Evolutionary conservation across 768 basidiomycete genomes (phyloP), one percentile per base, ranked within the genome.

Genomic region (Boletus reticulatus): DNA sequence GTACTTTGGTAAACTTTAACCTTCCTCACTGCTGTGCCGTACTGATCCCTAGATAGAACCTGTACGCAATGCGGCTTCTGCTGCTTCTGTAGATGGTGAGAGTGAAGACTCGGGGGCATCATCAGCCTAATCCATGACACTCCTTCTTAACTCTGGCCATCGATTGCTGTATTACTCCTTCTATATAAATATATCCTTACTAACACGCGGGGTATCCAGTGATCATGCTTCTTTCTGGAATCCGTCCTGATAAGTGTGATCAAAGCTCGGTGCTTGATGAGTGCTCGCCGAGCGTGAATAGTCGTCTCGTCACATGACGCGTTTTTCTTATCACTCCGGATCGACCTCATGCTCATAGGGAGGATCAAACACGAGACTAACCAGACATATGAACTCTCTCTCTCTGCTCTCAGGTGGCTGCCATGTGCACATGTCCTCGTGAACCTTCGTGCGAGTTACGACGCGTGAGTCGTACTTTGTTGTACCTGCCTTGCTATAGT

Each of bases 1-100:
- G n/a, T 98, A 97, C 75, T 98, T 98, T 67, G 89, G 91, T 91
- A 63, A 56, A 76, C 62, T 20, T 51, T 47, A 34, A 39, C 34
- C 47, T 22, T 48, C 51, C 51, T 50, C 48, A 14, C 47, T 61
- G 51, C 45, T 58, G 41, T 53, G 24, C 58, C 44, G 65, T 45
- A 61, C 59, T 64, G 57, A 63, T 52, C n/a, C 47, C 22, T 31
- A 45, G 43, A 27, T 57, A 92, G 89, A 90, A 68, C 87, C 87
- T 41, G 83, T 90, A 59, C 81, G 86, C 66, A 82, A 79, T 49
- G 68, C 72, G 13, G 70, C 59, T 9, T 66, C 71, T 65, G 75
- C 73, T 42, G 73, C 76, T 43, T 68, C 74, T 63, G 78, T 74
- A 49, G 83, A 84, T 63, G 84, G 79, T 63, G 87, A 87, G 75